Evolutionary conservation across 129 eudicot genomes (phyloP), one percentile per base, ranked within the genome.

Genomic region (Daucus carota): DNA sequence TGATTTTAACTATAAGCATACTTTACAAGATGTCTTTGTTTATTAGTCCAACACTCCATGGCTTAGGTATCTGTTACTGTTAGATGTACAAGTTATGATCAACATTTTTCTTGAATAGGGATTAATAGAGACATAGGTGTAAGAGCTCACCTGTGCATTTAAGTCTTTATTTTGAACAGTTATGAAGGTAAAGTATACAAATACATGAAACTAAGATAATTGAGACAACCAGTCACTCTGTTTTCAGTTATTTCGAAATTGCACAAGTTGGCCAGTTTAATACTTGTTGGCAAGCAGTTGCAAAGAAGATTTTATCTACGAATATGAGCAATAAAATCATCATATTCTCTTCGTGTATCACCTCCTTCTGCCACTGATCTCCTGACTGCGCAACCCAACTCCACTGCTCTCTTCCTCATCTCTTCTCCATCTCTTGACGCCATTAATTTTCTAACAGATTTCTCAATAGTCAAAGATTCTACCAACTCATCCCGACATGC

Each of bases 301-400:
- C 38, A 14, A 31, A 63, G 22, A 13, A 63, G 2, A 7, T 42
- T 45, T 38, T 70, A 70, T 41, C 85, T 77, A 28, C 48, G 59
- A 1, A 84, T 77, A 28, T 84, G 84, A 31, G 81, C 59, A 20
- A 87, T 80, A 68, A 87, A 80, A 9, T 79, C 70, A 36, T 85
- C 78, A 70, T 77, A 48, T 70, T 87, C 87, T 76, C 38, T 72
- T 1, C 71, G 50, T 24, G 80, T 66, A 14, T 36, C 85, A 20
- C 88, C 88, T 9, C 83, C 85, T 32, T 82, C 85, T 3, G 44
- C 79, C 77, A 82, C 45, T 17, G 91, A 87, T 46, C 52, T 47
- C 73, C 38, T 81, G 29, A 82, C 80, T 1, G 66, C 75, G 0
- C 28, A 52, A 32, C 80, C 84, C 78, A 87, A 75, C 42, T 80